A percentile compares a stretch with the other conserved stretches of the same genome.
phyloP scores from a whole-genome alignment of 805 yeast species.

The Saccharomycopsis sp. region DNA sequence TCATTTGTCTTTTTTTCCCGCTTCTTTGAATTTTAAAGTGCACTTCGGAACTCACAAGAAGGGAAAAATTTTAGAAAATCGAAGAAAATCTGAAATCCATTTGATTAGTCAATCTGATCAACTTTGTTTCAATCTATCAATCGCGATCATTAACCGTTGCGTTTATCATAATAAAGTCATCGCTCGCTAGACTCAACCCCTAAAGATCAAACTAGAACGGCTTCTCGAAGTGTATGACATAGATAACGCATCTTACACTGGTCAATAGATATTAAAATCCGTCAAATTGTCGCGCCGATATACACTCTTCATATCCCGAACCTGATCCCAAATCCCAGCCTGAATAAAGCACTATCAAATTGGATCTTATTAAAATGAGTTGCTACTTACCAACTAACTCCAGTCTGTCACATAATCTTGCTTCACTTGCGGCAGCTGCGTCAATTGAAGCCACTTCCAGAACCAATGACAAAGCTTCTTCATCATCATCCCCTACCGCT shows the following conservation, averaged over 20 bases:
- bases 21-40: too few species aligned
- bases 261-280: not conserved
- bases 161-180: not conserved
- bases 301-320: not conserved
- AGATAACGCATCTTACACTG: not conserved
- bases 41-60: too few species aligned
- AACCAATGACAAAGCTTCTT: not conserved
- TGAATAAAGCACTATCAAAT: too few species aligned
- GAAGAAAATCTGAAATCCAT: too few species aligned
- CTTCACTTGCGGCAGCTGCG: not conserved
- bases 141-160: not conserved
- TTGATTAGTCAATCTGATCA: too few species aligned
- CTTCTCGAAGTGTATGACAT: not conserved
- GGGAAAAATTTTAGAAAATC: not conserved
- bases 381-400: constrained; percentile 17
- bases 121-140: not conserved
- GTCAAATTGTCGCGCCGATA: not conserved
- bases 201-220: too few species aligned
- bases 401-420: constrained; percentile 1
- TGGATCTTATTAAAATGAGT: too few species aligned
- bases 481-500: not conserved
- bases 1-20: not conserved
- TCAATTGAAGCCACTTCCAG: not conserved
- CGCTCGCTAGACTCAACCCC: too few species aligned
- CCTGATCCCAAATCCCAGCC: not conserved